Evolutionary conservation across 1,284 basidiomycete species (phyloP).

Genomic region (Takashimella koratensis): DNA sequence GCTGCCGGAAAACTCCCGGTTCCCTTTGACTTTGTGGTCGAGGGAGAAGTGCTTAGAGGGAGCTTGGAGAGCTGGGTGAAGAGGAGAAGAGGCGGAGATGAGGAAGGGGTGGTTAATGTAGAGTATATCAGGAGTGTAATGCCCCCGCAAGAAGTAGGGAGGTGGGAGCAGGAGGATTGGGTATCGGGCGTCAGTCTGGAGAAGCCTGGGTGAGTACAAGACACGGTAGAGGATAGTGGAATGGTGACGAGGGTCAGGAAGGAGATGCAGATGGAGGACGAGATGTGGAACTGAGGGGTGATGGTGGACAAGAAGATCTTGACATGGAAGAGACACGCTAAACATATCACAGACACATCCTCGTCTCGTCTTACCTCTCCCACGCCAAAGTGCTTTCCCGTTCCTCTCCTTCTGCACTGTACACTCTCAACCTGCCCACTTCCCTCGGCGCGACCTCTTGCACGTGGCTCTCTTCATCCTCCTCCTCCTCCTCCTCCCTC

Average conservation of each 20-base stretch:
- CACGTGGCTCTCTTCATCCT: slow-evolving; percentile 55
- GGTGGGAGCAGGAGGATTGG: slow-evolving; percentile 90
- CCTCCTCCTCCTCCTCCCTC: slow-evolving; percentile 41
- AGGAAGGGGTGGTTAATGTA: slow-evolving; percentile 73
- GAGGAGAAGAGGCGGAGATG: slow-evolving; percentile 67
- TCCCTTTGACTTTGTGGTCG: slow-evolving; percentile 91
- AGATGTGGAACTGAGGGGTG: too few species aligned
- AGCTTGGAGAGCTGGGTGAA: slow-evolving; percentile 74
- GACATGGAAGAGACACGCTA: too few species aligned
- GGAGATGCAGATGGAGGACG: too few species aligned
- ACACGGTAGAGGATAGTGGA: too few species aligned
- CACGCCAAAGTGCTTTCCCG: slow-evolving; percentile 65
- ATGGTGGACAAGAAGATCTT: too few species aligned
- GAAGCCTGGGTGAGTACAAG: slow-evolving; percentile 66
- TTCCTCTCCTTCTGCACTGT: slow-evolving; percentile 23
- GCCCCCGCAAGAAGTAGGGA: slow-evolving; percentile 77
- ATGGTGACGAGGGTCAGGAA: background rate
- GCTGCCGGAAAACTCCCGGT: slow-evolving; percentile 57
- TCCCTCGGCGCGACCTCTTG: slow-evolving; percentile 65
- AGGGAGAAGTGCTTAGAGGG: slow-evolving; percentile 72
- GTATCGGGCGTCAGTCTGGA: slow-evolving; percentile 74
- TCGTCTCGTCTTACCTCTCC: slow-evolving; percentile 79
- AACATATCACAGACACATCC: slow-evolving; percentile 65
- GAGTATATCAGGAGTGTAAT: slow-evolving; percentile 92
- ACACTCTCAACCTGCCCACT: slow-evolving; percentile 46